Conservation (phyloP, 441 rosid species). For the Gossypium gossypioides region DNA sequence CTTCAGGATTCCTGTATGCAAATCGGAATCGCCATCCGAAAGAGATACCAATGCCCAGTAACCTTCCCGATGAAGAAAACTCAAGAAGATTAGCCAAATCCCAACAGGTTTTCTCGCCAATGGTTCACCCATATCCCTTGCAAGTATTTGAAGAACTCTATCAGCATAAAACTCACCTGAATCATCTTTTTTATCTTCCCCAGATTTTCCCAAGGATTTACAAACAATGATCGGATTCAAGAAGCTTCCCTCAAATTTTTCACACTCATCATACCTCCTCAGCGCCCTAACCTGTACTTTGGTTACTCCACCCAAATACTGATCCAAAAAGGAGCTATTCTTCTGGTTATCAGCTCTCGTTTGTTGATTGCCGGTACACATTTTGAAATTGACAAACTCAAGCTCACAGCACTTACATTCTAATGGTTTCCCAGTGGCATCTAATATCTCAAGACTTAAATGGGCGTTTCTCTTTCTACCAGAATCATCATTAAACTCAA, state of each 20-base stretch:
- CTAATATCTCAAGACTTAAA: constrained; percentile 57
- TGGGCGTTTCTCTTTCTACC: constrained; percentile 26
- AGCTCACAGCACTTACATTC: constrained; percentile 70
- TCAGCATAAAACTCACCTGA: constrained; percentile 45
- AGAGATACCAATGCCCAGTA: constrained; percentile 56
- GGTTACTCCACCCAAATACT: constrained; percentile 26
- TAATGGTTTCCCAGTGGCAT: constrained; percentile 57
- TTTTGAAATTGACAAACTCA: constrained; percentile 32
- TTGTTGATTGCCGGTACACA: constrained; percentile 15
- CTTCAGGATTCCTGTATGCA: constrained; percentile 49
- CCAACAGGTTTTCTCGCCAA: constrained; percentile 36
- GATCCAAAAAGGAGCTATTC: constrained; percentile 23
- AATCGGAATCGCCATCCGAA: constrained; percentile 32
- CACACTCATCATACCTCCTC: constrained; percentile 30
- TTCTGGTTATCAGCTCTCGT: constrained; percentile 14
- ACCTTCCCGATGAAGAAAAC: constrained; percentile 60
- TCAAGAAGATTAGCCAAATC: constrained; percentile 59
- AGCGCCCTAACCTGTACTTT: constrained; percentile 45
- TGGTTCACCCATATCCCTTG: constrained; percentile 38
- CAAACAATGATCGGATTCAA: constrained; percentile 38
- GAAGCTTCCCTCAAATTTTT: constrained; percentile 27
- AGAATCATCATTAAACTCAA: background rate
- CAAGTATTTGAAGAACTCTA: constrained; percentile 45
- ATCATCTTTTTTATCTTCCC: constrained; percentile 25
- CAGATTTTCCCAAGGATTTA: constrained; percentile 25